Percentiles rank a stretch among this genome's conserved stretches.
These are phyloP conservation scores for Casaregolazyma suthepensis DNA, from an alignment of 1,139 yeast genomes.

Conservation along the genomic window DNA sequence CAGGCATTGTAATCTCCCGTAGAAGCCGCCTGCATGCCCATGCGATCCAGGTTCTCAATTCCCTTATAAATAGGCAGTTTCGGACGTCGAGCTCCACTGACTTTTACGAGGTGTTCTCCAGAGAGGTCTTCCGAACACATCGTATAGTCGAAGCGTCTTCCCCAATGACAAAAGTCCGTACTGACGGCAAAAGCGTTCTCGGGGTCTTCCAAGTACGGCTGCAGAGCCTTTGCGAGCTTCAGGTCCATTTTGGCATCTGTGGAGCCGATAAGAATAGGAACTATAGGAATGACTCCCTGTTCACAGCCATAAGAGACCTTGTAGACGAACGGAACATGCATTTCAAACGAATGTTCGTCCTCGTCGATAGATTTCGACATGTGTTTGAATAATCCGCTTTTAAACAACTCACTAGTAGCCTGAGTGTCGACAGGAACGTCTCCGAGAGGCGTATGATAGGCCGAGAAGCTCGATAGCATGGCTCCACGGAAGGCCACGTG, in stretches of 20 bases:
- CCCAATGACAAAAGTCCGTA: slow-evolving; percentile 98
- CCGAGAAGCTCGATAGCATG: slow-evolving; percentile 47
- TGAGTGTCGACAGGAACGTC: slow-evolving; percentile 57
- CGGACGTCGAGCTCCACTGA: slow-evolving; percentile 9
- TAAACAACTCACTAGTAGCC: slow-evolving; percentile 30
- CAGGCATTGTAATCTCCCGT: slow-evolving; percentile 52
- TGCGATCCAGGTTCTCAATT: slow-evolving; percentile 62
- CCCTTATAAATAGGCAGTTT: slow-evolving; percentile 54
- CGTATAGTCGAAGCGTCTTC: slow-evolving; percentile 67
- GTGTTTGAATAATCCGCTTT: slow-evolving; percentile 40
- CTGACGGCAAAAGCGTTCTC: slow-evolving; percentile 70
- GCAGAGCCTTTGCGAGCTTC: slow-evolving; percentile 44
- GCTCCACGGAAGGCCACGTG: slow-evolving; percentile 73
- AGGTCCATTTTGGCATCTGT: slow-evolving; percentile 43
- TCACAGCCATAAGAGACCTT: slow-evolving; percentile 37
- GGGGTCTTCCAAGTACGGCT: slow-evolving; percentile 50
- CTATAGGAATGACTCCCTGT: slow-evolving; percentile 40
- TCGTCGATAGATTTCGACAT: slow-evolving; percentile 64
- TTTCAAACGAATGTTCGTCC: slow-evolving; percentile 89
- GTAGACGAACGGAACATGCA: slow-evolving; percentile 81
- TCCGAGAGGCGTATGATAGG: slow-evolving; percentile 81
- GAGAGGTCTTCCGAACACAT: slow-evolving; percentile 40
- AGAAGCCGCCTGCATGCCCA: slow-evolving; percentile 62
- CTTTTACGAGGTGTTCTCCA: slow-evolving; percentile 11
- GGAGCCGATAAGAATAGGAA: slow-evolving; percentile 79